These are phyloP conservation scores for Phellinidium pouzarii DNA, from an alignment of 1,284 basidiomycete genomes.

Conservation along the genomic window DNA sequence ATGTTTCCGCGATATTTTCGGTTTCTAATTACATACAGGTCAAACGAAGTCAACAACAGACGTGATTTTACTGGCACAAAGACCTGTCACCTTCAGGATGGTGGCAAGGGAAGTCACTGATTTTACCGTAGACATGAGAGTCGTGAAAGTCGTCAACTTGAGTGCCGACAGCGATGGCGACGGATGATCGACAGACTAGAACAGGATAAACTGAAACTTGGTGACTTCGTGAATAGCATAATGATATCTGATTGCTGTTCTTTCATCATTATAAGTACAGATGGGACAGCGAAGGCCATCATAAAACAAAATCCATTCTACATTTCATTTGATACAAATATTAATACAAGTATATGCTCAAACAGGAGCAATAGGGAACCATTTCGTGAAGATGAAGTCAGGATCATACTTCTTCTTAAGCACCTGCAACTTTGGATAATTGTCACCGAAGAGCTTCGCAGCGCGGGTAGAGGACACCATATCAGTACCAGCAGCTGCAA, in stretches of 20 bases:
- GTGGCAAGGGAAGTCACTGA: conserved; percentile 17
- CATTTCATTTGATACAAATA: not conserved
- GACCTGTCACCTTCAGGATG: conserved; percentile 15
- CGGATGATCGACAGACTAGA: conserved; percentile 1
- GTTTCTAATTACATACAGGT: conserved; percentile 15
- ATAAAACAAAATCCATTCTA: too few species aligned
- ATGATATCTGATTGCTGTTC: not conserved
- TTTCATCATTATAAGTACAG: not conserved
- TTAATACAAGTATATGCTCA: not conserved
- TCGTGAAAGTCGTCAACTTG: conserved; percentile 1
- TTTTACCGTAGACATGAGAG: conserved; percentile 19
- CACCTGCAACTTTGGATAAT: conserved; percentile 16
- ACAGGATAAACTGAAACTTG: too few species aligned
- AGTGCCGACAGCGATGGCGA: not conserved
- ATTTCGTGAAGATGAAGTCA: conserved; percentile 15
- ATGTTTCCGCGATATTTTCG: conserved; percentile 21
- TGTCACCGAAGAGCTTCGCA: conserved; percentile 13
- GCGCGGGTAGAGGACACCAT: conserved; percentile 1
- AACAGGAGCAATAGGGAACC: conserved; percentile 17
- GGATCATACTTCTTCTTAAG: conserved; percentile 20
- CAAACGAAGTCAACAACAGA: not conserved
- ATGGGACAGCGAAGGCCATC: not conserved
- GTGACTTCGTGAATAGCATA: too few species aligned
- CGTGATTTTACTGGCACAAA: not conserved
- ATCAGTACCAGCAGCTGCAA: conserved; percentile 4